Evolutionary conservation across 768 basidiomycete species (phyloP), one percentile per base, ranked within the genome.

Genomic region (Pisolithus orientalis): DNA sequence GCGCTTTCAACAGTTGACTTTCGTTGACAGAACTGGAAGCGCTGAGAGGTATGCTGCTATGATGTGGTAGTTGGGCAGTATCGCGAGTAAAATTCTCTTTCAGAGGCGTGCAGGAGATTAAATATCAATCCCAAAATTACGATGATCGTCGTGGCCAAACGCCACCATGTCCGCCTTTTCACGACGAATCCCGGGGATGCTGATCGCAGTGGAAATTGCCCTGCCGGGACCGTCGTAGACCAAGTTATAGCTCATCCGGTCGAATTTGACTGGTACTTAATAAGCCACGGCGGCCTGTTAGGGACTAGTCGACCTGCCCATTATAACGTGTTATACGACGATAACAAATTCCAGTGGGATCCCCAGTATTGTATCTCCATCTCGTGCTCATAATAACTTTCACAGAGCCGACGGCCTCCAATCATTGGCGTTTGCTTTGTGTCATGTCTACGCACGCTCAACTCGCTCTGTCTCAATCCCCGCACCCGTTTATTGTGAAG

Each of bases 401-500:
- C 49, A 9, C 53, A 86, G 83, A 27, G 74, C 84, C 14, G 84
- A 88, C 60, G 77, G 80, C 14, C 66, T 92, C 39, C 90, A 92
- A 58, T 75, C 78, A 0, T 64, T 84, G 3, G 83, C 88, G 0
- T 91, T 86, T 49, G 83, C 87, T 0, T 72, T 93, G 0, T 89
- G 87, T 60, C 87, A 93, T 44, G 82, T 89, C 0, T 92, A 89
- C 57, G 86, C 88, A 1, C 79, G 88, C 3, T 81, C 87, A 9
- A 90, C 87, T 3, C 82, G 88, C 24, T 86, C 87, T 0, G 88
- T 90, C 1, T 90, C 88, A 0, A 89, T 90, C 47, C 88, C 88
- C 0, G 88, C 87, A 0, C 88, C 88, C 0, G 87, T 90, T 0
- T 90, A 90, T 58, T 90, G 87, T 89, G 60, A 60, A 83, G 65